Conservation (phyloP, 805 yeast species). For the Spathaspora passalidarum region DNA sequence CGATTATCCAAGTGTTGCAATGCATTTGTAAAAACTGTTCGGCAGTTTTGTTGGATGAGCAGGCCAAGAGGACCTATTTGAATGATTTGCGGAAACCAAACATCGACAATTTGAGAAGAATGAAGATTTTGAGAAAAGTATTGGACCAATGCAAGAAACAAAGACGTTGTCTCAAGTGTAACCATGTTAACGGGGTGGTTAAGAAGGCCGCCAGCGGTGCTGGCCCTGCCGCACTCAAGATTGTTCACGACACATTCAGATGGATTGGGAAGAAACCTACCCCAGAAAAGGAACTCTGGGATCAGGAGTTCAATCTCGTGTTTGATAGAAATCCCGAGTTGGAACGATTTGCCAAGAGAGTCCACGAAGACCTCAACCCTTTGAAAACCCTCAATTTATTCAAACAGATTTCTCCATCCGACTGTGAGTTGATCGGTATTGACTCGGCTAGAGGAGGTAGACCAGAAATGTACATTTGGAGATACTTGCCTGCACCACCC, state of each 20-base stretch:
- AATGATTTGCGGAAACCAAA: constrained; percentile 84
- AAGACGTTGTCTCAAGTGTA: constrained; percentile 84
- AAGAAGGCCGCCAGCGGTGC: constrained; percentile 92
- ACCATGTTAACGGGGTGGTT: constrained; percentile 91
- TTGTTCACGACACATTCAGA: constrained; percentile 92
- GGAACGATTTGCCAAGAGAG: constrained; percentile 80
- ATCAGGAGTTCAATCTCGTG: constrained; percentile 77
- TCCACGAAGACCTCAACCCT: constrained; percentile 93
- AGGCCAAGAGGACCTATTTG: constrained; percentile 63
- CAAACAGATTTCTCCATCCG: constrained; percentile 79
- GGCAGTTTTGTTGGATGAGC: constrained; percentile 68
- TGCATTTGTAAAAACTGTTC: constrained; percentile 91
- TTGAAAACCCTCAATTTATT: constrained; percentile 82
- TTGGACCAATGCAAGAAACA: constrained; percentile 94
- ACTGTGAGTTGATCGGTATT: constrained; percentile 89
- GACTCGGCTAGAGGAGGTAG: constrained; percentile 86
- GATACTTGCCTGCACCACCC: constrained; percentile 97
- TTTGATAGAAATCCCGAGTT: constrained; percentile 78
- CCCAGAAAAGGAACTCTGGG: constrained; percentile 84
- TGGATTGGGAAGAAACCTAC: constrained; percentile 91
- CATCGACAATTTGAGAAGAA: constrained; percentile 85
- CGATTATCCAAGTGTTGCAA: constrained; percentile 83
- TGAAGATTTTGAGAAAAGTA: constrained; percentile 80
- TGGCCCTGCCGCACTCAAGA: constrained; percentile 90
- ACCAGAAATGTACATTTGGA: constrained; percentile 96